Evolutionary conservation across 2,329 filamentous ascomycete species (phyloP), one percentile per base, ranked within the genome.

Genomic region (Aspergillus bombycis): DNA sequence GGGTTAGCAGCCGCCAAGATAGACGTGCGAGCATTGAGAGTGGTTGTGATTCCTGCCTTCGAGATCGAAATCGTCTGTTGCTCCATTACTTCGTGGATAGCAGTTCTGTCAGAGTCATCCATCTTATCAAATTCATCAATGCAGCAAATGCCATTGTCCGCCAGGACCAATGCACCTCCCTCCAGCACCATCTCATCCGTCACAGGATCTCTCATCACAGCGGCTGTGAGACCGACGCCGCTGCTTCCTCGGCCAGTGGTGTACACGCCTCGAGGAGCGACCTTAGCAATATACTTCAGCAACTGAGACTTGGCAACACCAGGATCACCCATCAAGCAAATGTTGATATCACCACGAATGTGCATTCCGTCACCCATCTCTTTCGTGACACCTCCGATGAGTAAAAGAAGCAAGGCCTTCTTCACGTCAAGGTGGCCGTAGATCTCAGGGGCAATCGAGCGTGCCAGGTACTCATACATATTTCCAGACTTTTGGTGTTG

Each of bases 261-360:
- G 79, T 93, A 94, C 57, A 94, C 89, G 70, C 93, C 94, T 67
- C 95, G 92, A 65, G 95, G 95, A 1, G 95, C 94, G 34, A 99
- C 95, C 82, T 99, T 98, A 68, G 93, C 93, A 76, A 99, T 98
- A 78, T 99, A 99, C 81, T 97, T 98, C 69, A 99, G 86, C 69
- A 99, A 83, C 82, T 99, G 95, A 43, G 95, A 99, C 82, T 99
- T 99, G 82, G 95, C 95, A 75, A 99, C 95, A 92, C 95, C 95
- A 76, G 95, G 95, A 75, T 99, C 95, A 85, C 95, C 95, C 95
- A 99, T 99, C 74, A 99, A 82, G 78, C 95, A 98, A 67, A 99
- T 90, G 81, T 99, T 99, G 83, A 99, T 96, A 75, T 99, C 95
- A 72, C 95, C 95, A 85, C 95, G 93, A 76, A 99, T 99, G 73